Evolutionary conservation across 2,329 filamentous ascomycete genomes (phyloP), one percentile per base, ranked within the genome.

Genomic region (Epichloe glyceriae): DNA sequence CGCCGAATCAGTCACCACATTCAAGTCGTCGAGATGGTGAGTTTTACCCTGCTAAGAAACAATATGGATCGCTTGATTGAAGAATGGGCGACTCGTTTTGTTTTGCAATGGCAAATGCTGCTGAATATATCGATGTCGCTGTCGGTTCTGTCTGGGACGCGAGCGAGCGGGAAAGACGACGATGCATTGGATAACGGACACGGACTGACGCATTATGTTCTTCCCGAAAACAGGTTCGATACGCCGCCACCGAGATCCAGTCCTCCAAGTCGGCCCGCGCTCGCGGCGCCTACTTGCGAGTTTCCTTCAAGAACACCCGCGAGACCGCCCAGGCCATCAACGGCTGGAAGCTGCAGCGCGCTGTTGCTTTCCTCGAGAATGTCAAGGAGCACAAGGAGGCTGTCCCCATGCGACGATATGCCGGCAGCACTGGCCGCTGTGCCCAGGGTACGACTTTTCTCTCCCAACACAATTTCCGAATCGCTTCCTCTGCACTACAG

Each of bases 231-330:
- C 68, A 94, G 89, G 88, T 95, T 80, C 88, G 90, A 76, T 96
- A 96, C 89, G 88, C 88, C 75, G 86, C 86, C 71, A 87, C 84
- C 70, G 81, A 89, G 72, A 91, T 94, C 72, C 79, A 85, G 67
- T 76, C 83, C 73, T 80, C 84, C 65, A 96, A 95, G 83, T 95
- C 88, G 78, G 93, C 93, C 75, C 88, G 91, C 79, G 86, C 91
- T 71, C 90, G 93, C 76, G 93, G 94, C 75, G 89, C 90, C 73
- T 98, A 97, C 82, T 87, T 98, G 67, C 89, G 93, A 72, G 91
- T 97, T 66, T 95, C 88, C 66, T 98, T 96, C 88, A 98, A 98
- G 86, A 98, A 98, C 85, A 98, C 93, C 72, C 89, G 93, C 70
- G 94, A 98, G 82, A 96, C 91, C 63, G 93, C 94, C 61, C 93